Percentiles rank a stretch among this genome's conserved stretches.
These are phyloP conservation scores for Ceratocystis destructans DNA, from an alignment of 2,329 filamentous ascomycete genomes.

Conservation along the genomic window DNA sequence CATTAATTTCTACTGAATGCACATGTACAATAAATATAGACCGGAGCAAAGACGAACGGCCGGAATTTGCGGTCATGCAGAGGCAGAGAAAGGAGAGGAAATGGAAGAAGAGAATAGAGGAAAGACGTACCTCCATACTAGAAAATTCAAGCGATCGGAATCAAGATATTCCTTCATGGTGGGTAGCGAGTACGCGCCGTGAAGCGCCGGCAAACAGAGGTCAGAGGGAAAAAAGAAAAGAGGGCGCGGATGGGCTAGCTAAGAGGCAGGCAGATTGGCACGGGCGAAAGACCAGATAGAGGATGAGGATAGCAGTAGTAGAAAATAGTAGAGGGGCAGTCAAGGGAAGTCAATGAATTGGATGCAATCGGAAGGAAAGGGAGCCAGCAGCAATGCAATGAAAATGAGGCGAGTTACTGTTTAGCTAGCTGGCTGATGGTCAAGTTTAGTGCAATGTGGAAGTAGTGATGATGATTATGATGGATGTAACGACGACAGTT, in stretches of 20 bases:
- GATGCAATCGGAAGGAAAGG: neutral
- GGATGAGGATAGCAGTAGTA: too few relatives aligned
- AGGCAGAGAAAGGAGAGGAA: neutral
- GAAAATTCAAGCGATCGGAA: conserved; percentile 55
- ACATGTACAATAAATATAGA: neutral
- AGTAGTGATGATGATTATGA: neutral
- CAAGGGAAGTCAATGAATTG: neutral
- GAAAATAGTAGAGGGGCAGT: neutral
- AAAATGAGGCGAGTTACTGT: neutral
- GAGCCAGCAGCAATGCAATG: neutral
- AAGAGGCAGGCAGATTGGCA: neutral
- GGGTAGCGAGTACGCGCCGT: conserved; percentile 19
- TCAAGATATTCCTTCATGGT: conserved; percentile 50
- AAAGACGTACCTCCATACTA: conserved; percentile 52
- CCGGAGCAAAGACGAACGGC: neutral
- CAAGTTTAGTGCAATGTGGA: too few relatives aligned
- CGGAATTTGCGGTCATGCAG: neutral
- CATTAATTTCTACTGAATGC: conserved; percentile 6
- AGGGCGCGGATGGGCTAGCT: neutral
- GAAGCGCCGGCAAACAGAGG: neutral
- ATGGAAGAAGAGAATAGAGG: conserved; percentile 17
- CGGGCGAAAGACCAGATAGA: neutral
- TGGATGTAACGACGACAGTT: neutral
- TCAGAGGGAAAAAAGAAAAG: conserved; percentile 11
- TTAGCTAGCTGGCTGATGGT: neutral